A percentile compares a stretch with the other conserved stretches of the same genome.
Evolutionary conservation across 2,329 filamentous ascomycete genomes (phyloP).

Genomic region (Fusarium buxicola): DNA sequence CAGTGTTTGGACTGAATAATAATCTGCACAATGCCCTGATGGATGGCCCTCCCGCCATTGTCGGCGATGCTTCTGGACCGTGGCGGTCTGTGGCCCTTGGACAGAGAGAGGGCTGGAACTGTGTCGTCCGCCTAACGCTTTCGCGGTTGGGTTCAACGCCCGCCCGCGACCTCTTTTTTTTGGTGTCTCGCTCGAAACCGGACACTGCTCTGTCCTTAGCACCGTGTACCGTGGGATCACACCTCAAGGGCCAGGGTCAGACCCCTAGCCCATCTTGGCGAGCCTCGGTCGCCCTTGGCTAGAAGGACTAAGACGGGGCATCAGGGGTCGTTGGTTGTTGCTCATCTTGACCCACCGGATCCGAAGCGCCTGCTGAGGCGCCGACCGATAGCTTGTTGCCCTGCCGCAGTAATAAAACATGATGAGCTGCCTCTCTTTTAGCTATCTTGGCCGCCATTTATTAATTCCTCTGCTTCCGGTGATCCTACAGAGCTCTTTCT

Average conservation of each 20-base stretch:
- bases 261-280: slow-evolving; percentile 37
- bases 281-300: slow-evolving; percentile 26
- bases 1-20: not conserved
- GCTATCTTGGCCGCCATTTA: slow-evolving; percentile 25
- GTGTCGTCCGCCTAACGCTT: slow-evolving; percentile 33
- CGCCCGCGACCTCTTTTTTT: slow-evolving; percentile 3
- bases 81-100: slow-evolving; percentile 20
- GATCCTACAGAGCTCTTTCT: not conserved
- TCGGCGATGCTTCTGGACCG: slow-evolving; percentile 28
- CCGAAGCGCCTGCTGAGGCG: slow-evolving; percentile 36
- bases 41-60: not conserved
- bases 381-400: slow-evolving; percentile 22
- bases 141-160: slow-evolving; percentile 8
- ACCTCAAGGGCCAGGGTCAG: slow-evolving; percentile 20
- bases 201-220: slow-evolving; percentile 11
- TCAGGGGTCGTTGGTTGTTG: slow-evolving; percentile 30
- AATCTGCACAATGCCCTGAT: slow-evolving; percentile 1
- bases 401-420: slow-evolving; percentile 38
- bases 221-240: slow-evolving; percentile 3
- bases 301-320: slow-evolving; percentile 26
- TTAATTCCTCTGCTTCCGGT: slow-evolving; percentile 31
- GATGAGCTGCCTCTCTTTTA: slow-evolving; percentile 22
- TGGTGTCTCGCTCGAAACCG: slow-evolving; percentile 32
- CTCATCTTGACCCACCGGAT: slow-evolving; percentile 37
- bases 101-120: slow-evolving; percentile 5